Conservation (phyloP, 2,329 filamentous ascomycete genomes). For the Fusarium domesticum region DNA sequence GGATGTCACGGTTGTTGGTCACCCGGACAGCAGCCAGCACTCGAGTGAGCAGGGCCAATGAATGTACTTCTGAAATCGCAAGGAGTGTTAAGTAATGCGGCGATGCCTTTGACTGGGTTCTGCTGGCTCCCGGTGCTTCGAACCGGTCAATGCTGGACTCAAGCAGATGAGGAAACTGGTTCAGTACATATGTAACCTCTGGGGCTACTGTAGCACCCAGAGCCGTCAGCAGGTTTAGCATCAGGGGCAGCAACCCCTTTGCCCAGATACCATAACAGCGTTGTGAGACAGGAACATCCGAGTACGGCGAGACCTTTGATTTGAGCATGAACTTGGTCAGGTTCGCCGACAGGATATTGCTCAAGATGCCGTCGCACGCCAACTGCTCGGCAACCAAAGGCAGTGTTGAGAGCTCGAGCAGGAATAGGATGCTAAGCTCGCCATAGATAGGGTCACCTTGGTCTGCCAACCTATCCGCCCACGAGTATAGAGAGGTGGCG, state of each 20-base stretch:
- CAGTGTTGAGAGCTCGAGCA: constrained; percentile 82
- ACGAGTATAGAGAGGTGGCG: constrained; percentile 85
- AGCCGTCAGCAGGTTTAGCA: constrained; percentile 81
- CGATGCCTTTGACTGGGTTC: constrained; percentile 48
- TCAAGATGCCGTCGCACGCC: constrained; percentile 79
- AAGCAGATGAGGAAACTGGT: constrained; percentile 81
- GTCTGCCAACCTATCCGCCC: constrained; percentile 79
- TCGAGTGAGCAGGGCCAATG: constrained; percentile 69
- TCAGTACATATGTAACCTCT: constrained; percentile 83
- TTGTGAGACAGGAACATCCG: constrained; percentile 62
- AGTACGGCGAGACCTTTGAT: constrained; percentile 70
- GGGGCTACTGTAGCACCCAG: constrained; percentile 78
- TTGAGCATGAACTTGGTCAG: constrained; percentile 75
- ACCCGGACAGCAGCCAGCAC: constrained; percentile 66
- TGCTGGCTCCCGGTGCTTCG: constrained; percentile 56
- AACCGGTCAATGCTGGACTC: constrained; percentile 69
- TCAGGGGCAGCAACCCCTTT: constrained; percentile 80
- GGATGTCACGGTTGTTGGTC: constrained; percentile 69
- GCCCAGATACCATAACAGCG: constrained; percentile 89
- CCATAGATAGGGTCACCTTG: constrained; percentile 87
- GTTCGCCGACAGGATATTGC: constrained; percentile 74
- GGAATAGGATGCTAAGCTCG: constrained; percentile 83
- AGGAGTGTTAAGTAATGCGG: constrained; percentile 68
- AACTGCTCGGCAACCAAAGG: constrained; percentile 83
- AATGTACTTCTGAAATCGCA: constrained; percentile 74